Conservation (phyloP, 495 filamentous ascomycete species). For the Letharia lupina region DNA sequence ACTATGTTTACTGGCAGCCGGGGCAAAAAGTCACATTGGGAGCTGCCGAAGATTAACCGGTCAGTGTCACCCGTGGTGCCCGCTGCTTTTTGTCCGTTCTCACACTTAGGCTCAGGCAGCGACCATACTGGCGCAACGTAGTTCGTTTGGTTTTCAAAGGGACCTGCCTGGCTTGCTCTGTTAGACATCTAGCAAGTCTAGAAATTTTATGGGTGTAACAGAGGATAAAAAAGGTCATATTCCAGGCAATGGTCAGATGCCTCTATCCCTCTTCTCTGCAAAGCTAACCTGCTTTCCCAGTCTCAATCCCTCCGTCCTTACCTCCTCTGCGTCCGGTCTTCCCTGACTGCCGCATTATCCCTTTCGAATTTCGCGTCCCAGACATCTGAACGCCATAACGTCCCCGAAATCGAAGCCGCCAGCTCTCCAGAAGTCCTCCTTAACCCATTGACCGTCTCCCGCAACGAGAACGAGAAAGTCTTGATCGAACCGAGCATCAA, state of each 20-base stretch:
- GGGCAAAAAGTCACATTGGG: background rate
- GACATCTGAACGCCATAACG: slow-evolving; percentile 91
- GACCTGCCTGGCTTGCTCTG: background rate
- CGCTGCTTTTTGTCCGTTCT: no score
- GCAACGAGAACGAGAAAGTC: slow-evolving; percentile 93
- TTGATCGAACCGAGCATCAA: slow-evolving; percentile 94
- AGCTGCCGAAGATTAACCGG: slow-evolving; percentile 3
- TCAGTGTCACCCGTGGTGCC: background rate
- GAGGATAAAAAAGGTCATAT: no score
- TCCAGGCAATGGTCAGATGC: slow-evolving; percentile 14
- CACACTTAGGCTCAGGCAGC: no score
- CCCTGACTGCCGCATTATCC: slow-evolving; percentile 85
- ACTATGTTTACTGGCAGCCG: background rate
- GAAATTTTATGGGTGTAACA: background rate
- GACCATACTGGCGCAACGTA: no score
- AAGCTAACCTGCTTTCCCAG: slow-evolving; percentile 35
- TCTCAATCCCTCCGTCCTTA: slow-evolving; percentile 98
- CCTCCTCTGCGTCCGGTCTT: slow-evolving; percentile 90
- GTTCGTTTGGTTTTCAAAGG: no score
- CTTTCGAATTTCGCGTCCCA: slow-evolving; percentile 98
- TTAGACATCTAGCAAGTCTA: background rate
- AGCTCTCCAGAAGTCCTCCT: slow-evolving; percentile 92
- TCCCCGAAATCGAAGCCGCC: slow-evolving; percentile 90
- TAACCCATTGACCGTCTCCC: slow-evolving; percentile 75
- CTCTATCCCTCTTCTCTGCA: background rate